A percentile compares a stretch with the other conserved stretches of the same genome.
phyloP scores from a whole-genome alignment of 345 rosid genomes.

The Aegle marmelos region DNA sequence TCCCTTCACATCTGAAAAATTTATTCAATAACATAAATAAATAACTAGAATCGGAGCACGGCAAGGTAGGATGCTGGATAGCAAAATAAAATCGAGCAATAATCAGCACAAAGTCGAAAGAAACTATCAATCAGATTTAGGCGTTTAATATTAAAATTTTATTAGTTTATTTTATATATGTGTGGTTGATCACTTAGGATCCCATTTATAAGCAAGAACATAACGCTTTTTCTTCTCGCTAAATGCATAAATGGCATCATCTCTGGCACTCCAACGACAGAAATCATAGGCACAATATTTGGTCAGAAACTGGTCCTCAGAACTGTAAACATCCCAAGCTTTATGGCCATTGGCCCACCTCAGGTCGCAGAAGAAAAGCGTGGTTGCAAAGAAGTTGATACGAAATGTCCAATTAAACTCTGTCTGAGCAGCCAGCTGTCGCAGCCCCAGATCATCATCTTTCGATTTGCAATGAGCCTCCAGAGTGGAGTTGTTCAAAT shows the following conservation, averaged over 20 bases:
- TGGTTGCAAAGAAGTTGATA: neutral
- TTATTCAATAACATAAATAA: too few relatives aligned
- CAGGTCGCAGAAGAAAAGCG: neutral
- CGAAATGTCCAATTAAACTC: constrained; percentile 2
- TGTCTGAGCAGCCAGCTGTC: neutral
- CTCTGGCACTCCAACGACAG: constrained; percentile 3
- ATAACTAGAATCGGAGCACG: too few relatives aligned
- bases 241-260: neutral
- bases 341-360: neutral
- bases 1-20: too few relatives aligned
- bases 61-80: too few relatives aligned
- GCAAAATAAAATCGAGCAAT: too few relatives aligned
- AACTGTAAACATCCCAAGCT: neutral
- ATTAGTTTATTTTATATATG: too few relatives aligned
- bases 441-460: constrained; percentile 18
- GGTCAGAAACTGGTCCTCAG: neutral
- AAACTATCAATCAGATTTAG: too few relatives aligned
- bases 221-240: neutral
- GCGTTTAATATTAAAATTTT: too few relatives aligned
- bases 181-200: too few relatives aligned
- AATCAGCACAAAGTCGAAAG: too few relatives aligned
- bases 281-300: neutral
- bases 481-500: neutral
- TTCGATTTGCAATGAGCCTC: constrained; percentile 16
- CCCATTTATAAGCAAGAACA: neutral